These are phyloP conservation scores for Wickerhamomyces kurtzmanii DNA, from an alignment of 805 yeast genomes.

Conservation along the genomic window DNA sequence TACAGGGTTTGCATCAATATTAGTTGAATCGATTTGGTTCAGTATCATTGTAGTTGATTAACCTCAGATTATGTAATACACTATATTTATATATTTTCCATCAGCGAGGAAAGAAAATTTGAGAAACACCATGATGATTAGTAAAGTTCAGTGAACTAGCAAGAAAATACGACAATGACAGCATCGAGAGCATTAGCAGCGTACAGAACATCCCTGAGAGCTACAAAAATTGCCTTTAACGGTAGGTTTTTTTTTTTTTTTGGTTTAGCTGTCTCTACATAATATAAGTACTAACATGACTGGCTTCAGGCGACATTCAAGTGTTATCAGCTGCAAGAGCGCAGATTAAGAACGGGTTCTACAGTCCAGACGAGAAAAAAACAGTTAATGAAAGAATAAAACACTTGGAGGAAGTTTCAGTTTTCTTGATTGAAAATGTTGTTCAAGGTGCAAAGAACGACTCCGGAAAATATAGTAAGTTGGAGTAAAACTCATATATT, in stretches of 20 bases:
- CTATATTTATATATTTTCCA: too few species aligned
- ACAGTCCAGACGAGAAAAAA: constrained; percentile 37
- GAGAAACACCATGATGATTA: too few species aligned
- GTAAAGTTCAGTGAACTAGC: too few species aligned
- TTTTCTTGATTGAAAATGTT: constrained; percentile 60
- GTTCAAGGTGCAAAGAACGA: constrained; percentile 66
- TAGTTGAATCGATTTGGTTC: too few species aligned
- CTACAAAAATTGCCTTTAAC: constrained; percentile 51
- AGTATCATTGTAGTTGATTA: too few species aligned
- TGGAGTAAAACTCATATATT: constrained; percentile 13
- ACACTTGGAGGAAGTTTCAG: constrained; percentile 60
- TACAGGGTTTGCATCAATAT: too few species aligned
- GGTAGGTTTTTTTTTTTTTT: constrained; percentile 13
- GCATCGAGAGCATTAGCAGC: constrained; percentile 41
- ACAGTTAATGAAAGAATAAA: constrained; percentile 38
- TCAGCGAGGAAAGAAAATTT: too few species aligned
- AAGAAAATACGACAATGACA: too few species aligned
- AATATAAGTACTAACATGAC: constrained; percentile 12
- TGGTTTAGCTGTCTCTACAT: neutral
- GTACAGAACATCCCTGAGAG: constrained; percentile 58
- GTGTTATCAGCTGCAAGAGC: constrained; percentile 51
- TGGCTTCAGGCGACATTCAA: constrained; percentile 18
- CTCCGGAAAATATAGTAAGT: constrained; percentile 27
- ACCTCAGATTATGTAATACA: too few species aligned
- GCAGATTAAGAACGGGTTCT: constrained; percentile 46